These are phyloP conservation scores for Yarrowia sp. DNA, from an alignment of 805 yeast species.

Conservation along the genomic window DNA sequence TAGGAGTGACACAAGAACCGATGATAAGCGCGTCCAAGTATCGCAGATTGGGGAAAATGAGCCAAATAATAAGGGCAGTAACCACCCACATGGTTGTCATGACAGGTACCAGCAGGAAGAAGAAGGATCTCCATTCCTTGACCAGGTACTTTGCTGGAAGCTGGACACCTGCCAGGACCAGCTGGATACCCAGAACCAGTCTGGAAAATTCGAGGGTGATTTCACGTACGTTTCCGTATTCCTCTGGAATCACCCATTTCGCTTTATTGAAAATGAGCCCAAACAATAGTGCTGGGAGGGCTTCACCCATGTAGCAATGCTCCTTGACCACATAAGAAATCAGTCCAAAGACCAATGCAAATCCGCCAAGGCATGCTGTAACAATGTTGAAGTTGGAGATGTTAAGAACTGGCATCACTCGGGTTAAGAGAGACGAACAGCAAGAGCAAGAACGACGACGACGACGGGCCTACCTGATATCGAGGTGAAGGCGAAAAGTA, in stretches of 20 bases:
- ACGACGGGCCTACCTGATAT: conserved; percentile 30
- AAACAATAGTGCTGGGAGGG: conserved; percentile 67
- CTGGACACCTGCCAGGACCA: conserved; percentile 75
- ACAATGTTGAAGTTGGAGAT: conserved; percentile 52
- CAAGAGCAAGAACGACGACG: conserved; percentile 8
- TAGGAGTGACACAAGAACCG: conserved; percentile 76
- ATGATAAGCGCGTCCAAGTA: conserved; percentile 66
- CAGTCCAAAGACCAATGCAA: conserved; percentile 63
- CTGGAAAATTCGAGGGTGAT: conserved; percentile 67
- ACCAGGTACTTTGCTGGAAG: conserved; percentile 70
- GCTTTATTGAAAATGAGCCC: conserved; percentile 66
- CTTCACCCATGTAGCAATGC: conserved; percentile 67
- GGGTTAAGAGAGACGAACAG: neutral
- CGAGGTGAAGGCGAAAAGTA: conserved; percentile 33
- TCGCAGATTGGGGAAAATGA: conserved; percentile 62
- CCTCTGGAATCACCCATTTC: conserved; percentile 62
- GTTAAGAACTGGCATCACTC: conserved; percentile 31
- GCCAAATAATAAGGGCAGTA: conserved; percentile 68
- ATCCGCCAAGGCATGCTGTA: conserved; percentile 68
- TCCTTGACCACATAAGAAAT: conserved; percentile 67
- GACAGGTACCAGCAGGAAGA: conserved; percentile 67
- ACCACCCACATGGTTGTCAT: conserved; percentile 76
- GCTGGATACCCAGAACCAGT: conserved; percentile 71
- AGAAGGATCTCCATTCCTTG: conserved; percentile 64
- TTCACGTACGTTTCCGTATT: conserved; percentile 57